Evolutionary conservation across 2,329 filamentous ascomycete genomes (phyloP).

Genomic region (Diaporthe nobilis): DNA sequence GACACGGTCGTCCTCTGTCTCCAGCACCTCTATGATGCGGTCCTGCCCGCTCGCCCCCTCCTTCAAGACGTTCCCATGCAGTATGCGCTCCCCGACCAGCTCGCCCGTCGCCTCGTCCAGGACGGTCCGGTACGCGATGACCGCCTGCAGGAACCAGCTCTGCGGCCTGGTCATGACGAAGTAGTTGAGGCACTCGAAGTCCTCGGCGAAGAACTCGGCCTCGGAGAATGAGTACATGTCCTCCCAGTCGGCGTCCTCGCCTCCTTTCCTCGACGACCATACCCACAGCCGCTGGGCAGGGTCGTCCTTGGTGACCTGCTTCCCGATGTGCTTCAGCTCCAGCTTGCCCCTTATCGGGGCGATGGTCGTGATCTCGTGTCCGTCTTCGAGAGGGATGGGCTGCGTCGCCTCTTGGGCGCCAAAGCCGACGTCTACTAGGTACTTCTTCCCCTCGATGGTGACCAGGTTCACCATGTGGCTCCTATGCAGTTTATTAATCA

Average conservation of each 20-base stretch:
- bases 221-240: constrained; percentile 67
- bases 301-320: constrained; percentile 48
- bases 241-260: constrained; percentile 55
- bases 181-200: constrained; percentile 64
- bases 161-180: constrained; percentile 51
- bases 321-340: constrained; percentile 50
- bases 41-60: constrained; percentile 53
- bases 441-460: constrained; percentile 61
- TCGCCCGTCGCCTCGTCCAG: constrained; percentile 43
- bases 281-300: constrained; percentile 56
- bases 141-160: constrained; percentile 56
- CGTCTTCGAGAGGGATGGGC: constrained; percentile 51
- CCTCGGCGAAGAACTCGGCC: constrained; percentile 60
- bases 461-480: constrained; percentile 73
- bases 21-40: constrained; percentile 58
- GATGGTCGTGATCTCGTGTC: constrained; percentile 54
- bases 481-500: constrained; percentile 51
- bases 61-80: constrained; percentile 63
- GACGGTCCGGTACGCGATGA: constrained; percentile 53
- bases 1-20: constrained; percentile 64
- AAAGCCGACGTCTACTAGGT: constrained; percentile 73
- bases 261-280: constrained; percentile 49
- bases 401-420: constrained; percentile 60
- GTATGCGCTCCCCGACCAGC: constrained; percentile 56
- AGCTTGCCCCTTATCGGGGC: constrained; percentile 62